Conservation (phyloP, 179 eudicot genomes). For the Gypsophila paniculata region DNA sequence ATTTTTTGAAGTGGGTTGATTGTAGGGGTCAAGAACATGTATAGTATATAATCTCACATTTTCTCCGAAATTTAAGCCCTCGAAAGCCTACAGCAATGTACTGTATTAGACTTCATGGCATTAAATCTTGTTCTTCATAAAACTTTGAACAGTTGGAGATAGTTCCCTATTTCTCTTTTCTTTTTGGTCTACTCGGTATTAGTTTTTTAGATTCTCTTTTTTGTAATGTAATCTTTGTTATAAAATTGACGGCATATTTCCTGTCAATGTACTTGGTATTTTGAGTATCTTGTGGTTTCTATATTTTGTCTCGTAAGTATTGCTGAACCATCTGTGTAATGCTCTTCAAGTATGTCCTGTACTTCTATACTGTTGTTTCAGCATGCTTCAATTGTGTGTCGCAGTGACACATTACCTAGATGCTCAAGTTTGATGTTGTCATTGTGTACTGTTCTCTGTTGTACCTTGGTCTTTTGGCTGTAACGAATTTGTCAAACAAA, state of each 20-base stretch:
- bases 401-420: too few relatives aligned
- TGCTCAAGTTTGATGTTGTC: not conserved
- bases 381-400: too few relatives aligned
- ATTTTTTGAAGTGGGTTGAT: slow-evolving; percentile 32
- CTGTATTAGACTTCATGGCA: slow-evolving; percentile 16
- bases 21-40: slow-evolving; percentile 34
- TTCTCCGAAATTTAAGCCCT: slow-evolving; percentile 1
- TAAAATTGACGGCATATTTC: not conserved
- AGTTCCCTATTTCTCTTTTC: not conserved
- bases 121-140: slow-evolving; percentile 3
- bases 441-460: not conserved
- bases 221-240: not conserved
- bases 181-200: not conserved
- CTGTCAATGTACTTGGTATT: not conserved
- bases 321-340: not conserved
- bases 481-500: not conserved
- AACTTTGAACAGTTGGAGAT: not conserved
- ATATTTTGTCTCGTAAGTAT: too few relatives aligned
- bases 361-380: not conserved
- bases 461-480: not conserved
- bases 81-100: not conserved
- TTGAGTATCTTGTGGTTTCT: not conserved
- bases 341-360: not conserved
- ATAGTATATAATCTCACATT: slow-evolving; percentile 29
- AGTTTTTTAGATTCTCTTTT: not conserved